Conservation (phyloP, 257 asterid species). For the Solanum lignicaule region DNA sequence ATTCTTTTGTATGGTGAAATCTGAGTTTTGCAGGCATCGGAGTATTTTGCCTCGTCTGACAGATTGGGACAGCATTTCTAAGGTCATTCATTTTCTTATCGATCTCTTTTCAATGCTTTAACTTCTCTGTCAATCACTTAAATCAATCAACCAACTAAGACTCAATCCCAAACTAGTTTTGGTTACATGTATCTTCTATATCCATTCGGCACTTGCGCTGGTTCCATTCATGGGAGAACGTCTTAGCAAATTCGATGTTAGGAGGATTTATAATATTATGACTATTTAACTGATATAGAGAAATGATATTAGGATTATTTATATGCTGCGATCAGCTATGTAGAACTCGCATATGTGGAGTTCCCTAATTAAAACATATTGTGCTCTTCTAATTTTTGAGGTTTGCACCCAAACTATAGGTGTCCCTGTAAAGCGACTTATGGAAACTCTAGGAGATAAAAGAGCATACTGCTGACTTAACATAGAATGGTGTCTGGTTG, state of each 20-base stretch:
- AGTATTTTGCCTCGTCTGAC: conserved; percentile 55
- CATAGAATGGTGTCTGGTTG: neutral
- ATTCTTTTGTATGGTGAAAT: neutral
- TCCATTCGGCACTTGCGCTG: neutral
- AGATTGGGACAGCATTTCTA: conserved; percentile 80
- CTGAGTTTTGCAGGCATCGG: conserved; percentile 52
- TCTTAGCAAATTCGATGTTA: neutral
- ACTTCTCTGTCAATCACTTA: neutral
- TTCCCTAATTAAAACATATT: neutral
- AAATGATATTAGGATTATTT: neutral
- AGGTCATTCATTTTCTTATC: conserved; percentile 29
- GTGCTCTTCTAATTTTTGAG: neutral
- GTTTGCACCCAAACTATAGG: neutral
- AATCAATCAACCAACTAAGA: neutral
- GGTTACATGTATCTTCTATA: neutral
- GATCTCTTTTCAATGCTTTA: neutral
- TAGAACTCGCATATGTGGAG: neutral
- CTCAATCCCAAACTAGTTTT: neutral
- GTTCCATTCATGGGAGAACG: neutral
- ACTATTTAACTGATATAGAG: neutral
- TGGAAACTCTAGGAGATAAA: neutral
- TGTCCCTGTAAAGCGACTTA: neutral
- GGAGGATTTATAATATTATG: neutral
- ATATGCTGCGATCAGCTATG: neutral
- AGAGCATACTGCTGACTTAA: neutral